Evolutionary conservation across 2,329 filamentous ascomycete genomes (phyloP).

Genomic region (Penicillium sp.): DNA sequence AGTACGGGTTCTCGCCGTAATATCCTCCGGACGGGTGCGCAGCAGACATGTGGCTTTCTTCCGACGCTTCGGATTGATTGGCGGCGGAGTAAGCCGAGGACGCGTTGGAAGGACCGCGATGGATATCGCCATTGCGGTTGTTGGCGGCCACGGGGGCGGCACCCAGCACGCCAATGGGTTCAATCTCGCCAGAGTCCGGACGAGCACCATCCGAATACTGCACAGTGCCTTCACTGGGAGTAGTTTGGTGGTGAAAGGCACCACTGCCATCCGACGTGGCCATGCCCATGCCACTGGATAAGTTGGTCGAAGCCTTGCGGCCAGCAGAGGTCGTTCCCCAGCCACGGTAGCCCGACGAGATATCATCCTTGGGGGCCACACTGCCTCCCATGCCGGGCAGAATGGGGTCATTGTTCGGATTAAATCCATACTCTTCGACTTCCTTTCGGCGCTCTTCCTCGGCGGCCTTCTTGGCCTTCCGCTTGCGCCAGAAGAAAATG

Average conservation of each 20-base stretch:
- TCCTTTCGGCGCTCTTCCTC: slow-evolving; percentile 91
- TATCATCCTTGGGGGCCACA: slow-evolving; percentile 67
- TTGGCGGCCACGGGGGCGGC: slow-evolving; percentile 61
- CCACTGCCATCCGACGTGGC: slow-evolving; percentile 70
- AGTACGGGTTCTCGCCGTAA: slow-evolving; percentile 57
- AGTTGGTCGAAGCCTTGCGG: slow-evolving; percentile 83
- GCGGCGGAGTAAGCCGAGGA: slow-evolving; percentile 91
- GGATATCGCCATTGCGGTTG: slow-evolving; percentile 68
- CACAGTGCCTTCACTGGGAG: slow-evolving; percentile 62
- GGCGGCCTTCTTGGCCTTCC: slow-evolving; percentile 78
- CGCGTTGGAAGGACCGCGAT: slow-evolving; percentile 88
- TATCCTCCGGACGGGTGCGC: slow-evolving; percentile 49
- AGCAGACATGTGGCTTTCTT: slow-evolving; percentile 51
- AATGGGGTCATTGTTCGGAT: slow-evolving; percentile 92
- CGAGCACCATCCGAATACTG: slow-evolving; percentile 61
- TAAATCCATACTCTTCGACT: slow-evolving; percentile 95
- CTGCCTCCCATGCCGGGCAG: slow-evolving; percentile 57
- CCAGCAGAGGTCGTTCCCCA: slow-evolving; percentile 81
- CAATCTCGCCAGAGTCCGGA: slow-evolving; percentile 65
- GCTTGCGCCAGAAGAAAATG: slow-evolving; percentile 83
- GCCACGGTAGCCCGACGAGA: slow-evolving; percentile 78
- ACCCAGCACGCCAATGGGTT: slow-evolving; percentile 80
- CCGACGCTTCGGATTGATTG: slow-evolving; percentile 65
- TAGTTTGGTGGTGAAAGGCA: slow-evolving; percentile 51
- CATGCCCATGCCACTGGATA: slow-evolving; percentile 67